Percentiles rank a stretch among this genome's conserved stretches.
Conservation (phyloP, 257 asterid genomes). For the Mitragyna speciosa region DNA sequence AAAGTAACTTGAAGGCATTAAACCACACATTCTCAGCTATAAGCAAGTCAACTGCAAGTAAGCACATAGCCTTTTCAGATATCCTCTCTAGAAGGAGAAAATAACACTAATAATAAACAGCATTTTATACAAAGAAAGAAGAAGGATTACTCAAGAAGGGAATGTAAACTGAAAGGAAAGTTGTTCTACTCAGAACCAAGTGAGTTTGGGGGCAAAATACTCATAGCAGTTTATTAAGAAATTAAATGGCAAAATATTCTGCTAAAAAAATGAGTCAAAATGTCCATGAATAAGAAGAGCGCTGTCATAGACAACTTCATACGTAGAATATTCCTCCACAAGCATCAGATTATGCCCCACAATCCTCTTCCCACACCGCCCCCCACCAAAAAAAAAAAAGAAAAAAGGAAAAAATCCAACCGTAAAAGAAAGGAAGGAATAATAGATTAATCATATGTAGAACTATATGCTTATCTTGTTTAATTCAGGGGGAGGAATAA, state of each 20-base stretch:
- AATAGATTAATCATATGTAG: not conserved
- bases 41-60: not conserved
- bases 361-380: not conserved
- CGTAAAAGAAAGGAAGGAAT: not conserved
- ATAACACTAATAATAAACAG: no score
- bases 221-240: not conserved
- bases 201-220: slow-evolving; percentile 5
- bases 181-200: not conserved
- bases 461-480: not conserved
- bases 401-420: not conserved
- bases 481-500: no score
- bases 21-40: not conserved
- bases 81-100: not conserved
- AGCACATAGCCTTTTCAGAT: not conserved
- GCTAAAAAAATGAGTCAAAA: not conserved
- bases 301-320: not conserved
- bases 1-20: not conserved
- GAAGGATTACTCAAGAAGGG: not conserved
- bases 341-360: not conserved
- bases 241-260: not conserved
- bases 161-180: not conserved
- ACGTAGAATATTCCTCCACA: not conserved
- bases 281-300: not conserved
- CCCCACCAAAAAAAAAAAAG: not conserved
- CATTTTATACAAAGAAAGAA: not conserved